Conservation (phyloP, 164 flowering plant genomes). For the Tinospora cordifolia region DNA sequence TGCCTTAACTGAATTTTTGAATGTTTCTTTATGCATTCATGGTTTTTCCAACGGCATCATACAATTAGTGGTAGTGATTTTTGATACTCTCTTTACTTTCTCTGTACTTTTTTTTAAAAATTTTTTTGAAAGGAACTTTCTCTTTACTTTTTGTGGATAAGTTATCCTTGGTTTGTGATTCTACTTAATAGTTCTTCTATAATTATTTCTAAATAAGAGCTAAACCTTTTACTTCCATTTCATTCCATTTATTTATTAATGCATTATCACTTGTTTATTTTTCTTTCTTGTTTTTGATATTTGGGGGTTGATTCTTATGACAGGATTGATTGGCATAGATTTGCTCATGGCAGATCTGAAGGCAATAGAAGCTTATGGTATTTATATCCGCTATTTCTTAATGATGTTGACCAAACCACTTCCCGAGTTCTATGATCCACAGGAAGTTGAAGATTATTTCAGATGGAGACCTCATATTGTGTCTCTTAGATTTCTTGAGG, state of each 20-base stretch:
- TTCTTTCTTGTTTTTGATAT: constrained; percentile 4
- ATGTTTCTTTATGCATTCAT: no score
- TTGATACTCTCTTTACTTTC: not conserved
- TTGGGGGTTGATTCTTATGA: constrained; percentile 12
- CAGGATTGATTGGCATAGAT: constrained; percentile 79
- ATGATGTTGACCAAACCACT: constrained; percentile 84
- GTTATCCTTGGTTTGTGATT: not conserved
- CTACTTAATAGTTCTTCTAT: not conserved
- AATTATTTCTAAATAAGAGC: not conserved
- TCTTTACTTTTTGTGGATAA: not conserved
- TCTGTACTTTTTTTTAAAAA: not conserved
- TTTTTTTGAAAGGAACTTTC: no score
- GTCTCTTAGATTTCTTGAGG: constrained; percentile 83
- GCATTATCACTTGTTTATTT: not conserved
- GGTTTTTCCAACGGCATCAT: not conserved
- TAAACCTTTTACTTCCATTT: not conserved
- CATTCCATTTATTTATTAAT: not conserved
- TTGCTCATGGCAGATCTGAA: constrained; percentile 79
- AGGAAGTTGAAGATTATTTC: constrained; percentile 64
- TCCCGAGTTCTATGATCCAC: constrained; percentile 80
- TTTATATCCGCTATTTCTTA: constrained; percentile 41
- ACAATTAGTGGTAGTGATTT: not conserved
- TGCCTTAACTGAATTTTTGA: no score
- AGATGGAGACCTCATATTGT: constrained; percentile 81
- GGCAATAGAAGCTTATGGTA: constrained; percentile 68